Percentiles rank a stretch among this genome's conserved stretches.
Evolutionary conservation across 2,329 filamentous ascomycete species (phyloP).

Genomic region (Chrysoporthe cubensis): DNA sequence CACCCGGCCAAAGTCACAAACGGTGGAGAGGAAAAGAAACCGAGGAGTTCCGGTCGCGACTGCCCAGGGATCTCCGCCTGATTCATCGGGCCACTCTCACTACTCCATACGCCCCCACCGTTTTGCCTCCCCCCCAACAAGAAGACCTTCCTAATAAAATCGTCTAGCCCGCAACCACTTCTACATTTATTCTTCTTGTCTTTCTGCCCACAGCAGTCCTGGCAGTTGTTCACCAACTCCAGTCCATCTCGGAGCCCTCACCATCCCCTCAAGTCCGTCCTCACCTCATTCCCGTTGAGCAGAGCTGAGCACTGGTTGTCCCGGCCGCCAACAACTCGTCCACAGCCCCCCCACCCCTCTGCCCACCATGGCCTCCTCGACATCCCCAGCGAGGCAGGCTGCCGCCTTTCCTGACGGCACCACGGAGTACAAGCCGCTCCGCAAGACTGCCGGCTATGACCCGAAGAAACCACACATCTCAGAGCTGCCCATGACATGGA

Average conservation of each 20-base stretch:
- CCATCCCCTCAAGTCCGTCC: too few species aligned
- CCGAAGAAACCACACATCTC: slow-evolving; percentile 81
- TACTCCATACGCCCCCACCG: slow-evolving; percentile 7
- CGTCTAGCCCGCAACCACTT: background rate
- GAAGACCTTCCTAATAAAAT: slow-evolving; percentile 13
- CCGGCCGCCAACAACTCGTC: slow-evolving; percentile 12
- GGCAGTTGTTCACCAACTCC: slow-evolving; percentile 7
- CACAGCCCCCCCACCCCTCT: background rate
- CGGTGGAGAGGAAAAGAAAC: background rate
- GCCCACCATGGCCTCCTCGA: slow-evolving; percentile 39
- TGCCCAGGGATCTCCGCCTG: slow-evolving; percentile 6
- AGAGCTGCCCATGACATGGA: slow-evolving; percentile 76
- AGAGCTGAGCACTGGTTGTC: slow-evolving; percentile 9
- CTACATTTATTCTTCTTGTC: background rate
- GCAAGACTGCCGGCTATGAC: slow-evolving; percentile 46
- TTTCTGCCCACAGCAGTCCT: slow-evolving; percentile 6
- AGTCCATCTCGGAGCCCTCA: too few species aligned
- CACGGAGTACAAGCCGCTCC: slow-evolving; percentile 58
- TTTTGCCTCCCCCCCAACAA: slow-evolving; percentile 18
- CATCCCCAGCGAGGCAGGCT: slow-evolving; percentile 44
- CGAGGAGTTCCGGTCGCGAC: background rate
- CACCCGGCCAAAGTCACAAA: background rate
- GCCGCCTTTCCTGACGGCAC: slow-evolving; percentile 56
- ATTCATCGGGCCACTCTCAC: slow-evolving; percentile 14
- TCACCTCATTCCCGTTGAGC: background rate